A percentile compares a stretch with the other conserved stretches of the same genome.
phyloP scores from a whole-genome alignment of 768 basidiomycete species.

The Myochromella boudieri region DNA sequence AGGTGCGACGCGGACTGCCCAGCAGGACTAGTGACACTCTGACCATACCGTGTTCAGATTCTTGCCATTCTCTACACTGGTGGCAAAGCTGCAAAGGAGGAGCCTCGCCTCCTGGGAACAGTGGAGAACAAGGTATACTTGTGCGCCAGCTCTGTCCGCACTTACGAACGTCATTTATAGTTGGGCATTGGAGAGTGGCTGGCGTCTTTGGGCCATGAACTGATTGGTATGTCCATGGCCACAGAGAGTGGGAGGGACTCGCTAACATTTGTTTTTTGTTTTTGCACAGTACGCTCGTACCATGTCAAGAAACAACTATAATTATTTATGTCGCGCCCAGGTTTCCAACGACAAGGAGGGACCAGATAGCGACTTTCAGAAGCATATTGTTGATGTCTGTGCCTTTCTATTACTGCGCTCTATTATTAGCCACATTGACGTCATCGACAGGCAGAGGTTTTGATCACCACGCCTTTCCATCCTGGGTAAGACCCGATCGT shows the following conservation, averaged over 20 bases:
- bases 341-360: conserved; percentile 85
- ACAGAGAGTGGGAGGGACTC: conserved; percentile 80
- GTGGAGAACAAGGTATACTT: conserved; percentile 69
- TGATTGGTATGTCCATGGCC: conserved; percentile 69
- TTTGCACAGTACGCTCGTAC: too few relatives aligned
- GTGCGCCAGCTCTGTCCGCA: neutral
- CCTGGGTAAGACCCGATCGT: conserved; percentile 47
- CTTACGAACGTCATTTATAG: conserved; percentile 31
- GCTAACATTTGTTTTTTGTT: too few relatives aligned
- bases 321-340: too few relatives aligned
- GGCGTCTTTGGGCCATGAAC: conserved; percentile 70
- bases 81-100: conserved; percentile 60
- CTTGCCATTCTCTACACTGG: conserved; percentile 77
- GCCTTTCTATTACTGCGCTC: neutral
- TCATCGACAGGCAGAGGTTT: conserved; percentile 60
- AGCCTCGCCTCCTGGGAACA: conserved; percentile 78
- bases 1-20: conserved; percentile 37
- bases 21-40: too few relatives aligned
- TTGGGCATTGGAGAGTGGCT: conserved; percentile 75
- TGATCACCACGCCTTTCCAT: conserved; percentile 87
- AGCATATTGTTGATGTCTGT: conserved; percentile 76
- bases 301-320: too few relatives aligned
- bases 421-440: conserved; percentile 11
- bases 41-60: too few relatives aligned
- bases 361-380: conserved; percentile 76